Evolutionary conservation across 2,329 filamentous ascomycete species (phyloP), one percentile per base, ranked within the genome.

Genomic region (Aspergillus texensis): DNA sequence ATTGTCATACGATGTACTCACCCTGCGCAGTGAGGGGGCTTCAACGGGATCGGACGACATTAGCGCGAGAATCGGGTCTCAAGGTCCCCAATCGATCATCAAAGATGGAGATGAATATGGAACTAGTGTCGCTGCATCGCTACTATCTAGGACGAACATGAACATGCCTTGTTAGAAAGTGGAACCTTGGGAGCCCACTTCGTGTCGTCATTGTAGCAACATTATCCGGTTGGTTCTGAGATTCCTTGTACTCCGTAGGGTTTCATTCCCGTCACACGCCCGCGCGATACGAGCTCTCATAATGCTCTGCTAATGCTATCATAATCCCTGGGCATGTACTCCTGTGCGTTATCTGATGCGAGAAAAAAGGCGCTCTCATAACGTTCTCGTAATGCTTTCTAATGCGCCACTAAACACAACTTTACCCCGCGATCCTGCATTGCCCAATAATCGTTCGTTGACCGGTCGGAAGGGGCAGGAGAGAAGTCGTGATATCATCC

Each of bases 1-100:
- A 30, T 74, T 73, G 28, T 70, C 69, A 50, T 72, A 66, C 5
- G 70, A 58, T 1, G 70, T 70, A 41, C 69, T 72, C 6, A 59
- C 48, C n/a, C 64, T 45, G 2, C 62, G 66, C 60, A 65, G 41
- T 36, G 34, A 34, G 46, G 53, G 39, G 57, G 62, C 43, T 19
- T 41, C 34, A 8, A 48, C 50, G 24, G 48, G 59, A 55, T 48
- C 52, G 24, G 60, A 61, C 60, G 52, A 48, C 56, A 46, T 45
- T 34, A n/a, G 43, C 14, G 45, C 45, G 24, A 14, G 21, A 46
- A 21, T 26, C 1, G 45, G 24, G 11, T 58, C 21, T n/a, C 45
- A 50, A 32, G 32, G 28, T 43, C 46, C 45, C 32, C 56, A 57
- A 57, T 57, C 52, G 57, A 58, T 58, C 57, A 46, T 16, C 57